A percentile compares a stretch with the other conserved stretches of the same genome.
Conservation (phyloP, 2,329 filamentous ascomycete species). For the Pseudocercospora vitis region DNA sequence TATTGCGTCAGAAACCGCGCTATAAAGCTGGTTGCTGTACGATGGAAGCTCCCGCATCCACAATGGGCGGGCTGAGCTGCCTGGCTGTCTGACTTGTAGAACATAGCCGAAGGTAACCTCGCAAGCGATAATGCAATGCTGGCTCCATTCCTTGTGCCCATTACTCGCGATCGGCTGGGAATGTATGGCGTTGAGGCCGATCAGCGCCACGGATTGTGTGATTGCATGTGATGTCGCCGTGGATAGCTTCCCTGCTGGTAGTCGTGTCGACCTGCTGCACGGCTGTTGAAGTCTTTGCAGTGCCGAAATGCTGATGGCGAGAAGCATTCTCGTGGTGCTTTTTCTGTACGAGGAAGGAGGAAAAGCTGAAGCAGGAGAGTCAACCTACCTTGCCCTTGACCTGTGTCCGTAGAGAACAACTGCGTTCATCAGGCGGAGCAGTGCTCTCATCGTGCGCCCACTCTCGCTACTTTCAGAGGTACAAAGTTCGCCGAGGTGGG, state of each 20-base stretch:
- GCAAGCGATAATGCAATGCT: constrained; percentile 1
- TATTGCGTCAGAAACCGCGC: constrained; percentile 6
- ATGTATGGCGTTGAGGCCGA: constrained; percentile 4
- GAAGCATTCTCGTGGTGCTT: constrained; percentile 1
- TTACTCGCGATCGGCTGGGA: constrained; percentile 7
- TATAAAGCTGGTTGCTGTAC: constrained; percentile 10
- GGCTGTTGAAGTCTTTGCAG: constrained; percentile 5
- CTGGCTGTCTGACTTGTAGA: not conserved
- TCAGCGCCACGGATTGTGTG: constrained; percentile 5
- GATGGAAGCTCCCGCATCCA: constrained; percentile 9
- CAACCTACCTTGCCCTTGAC: not conserved
- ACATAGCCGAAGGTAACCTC: constrained; percentile 4
- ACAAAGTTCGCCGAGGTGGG: constrained; percentile 9
- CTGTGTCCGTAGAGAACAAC: not conserved
- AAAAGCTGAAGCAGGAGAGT: not conserved
- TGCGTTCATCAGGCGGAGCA: not conserved
- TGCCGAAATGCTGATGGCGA: constrained; percentile 4
- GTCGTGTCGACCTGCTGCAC: constrained; percentile 5
- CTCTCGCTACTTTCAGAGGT: constrained; percentile 9
- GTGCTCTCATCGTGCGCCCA: not conserved
- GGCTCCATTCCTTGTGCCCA: constrained; percentile 6
- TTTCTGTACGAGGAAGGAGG: not conserved
- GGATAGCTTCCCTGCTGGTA: not conserved
- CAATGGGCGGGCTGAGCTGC: constrained; percentile 4
- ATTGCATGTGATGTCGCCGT: constrained; percentile 3